Percentiles rank a stretch among this genome's conserved stretches.
phyloP scores from a whole-genome alignment of 2,329 filamentous ascomycete species.

The Cladophialophora psammophila region DNA sequence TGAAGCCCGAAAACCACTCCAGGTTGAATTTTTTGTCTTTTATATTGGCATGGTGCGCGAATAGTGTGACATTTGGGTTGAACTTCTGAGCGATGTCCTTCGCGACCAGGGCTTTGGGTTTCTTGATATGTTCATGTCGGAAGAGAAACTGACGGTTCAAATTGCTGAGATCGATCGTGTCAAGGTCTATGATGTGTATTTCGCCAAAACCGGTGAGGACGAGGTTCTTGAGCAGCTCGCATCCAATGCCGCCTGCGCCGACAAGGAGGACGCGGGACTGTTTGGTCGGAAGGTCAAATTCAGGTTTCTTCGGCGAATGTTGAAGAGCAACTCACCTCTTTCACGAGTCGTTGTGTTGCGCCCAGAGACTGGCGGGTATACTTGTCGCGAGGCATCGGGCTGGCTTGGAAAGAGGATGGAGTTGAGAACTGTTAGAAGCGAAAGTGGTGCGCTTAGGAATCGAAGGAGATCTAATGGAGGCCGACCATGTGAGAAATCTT shows the following conservation, averaged over 20 bases:
- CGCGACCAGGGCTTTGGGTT: conserved; percentile 90
- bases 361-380: conserved; percentile 71
- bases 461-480: not conserved
- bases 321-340: conserved; percentile 64
- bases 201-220: conserved; percentile 90
- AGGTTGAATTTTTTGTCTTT: conserved; percentile 87
- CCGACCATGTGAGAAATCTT: conserved; percentile 4
- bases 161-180: conserved; percentile 98
- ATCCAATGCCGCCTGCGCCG: conserved; percentile 95
- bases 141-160: conserved; percentile 98
- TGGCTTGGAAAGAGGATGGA: not conserved
- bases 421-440: not conserved
- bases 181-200: conserved; percentile 93
- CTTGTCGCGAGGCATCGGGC: conserved; percentile 54
- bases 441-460: not conserved
- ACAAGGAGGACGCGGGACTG: conserved; percentile 91
- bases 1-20: conserved; percentile 82
- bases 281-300: conserved; percentile 18
- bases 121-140: conserved; percentile 95
- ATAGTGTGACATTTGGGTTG: conserved; percentile 85
- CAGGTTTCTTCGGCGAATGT: conserved; percentile 1
- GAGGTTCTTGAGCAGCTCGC: conserved; percentile 96
- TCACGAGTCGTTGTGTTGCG: conserved; percentile 69
- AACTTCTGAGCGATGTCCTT: conserved; percentile 90
- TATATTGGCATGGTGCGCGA: conserved; percentile 93